Percentiles rank a stretch among this genome's conserved stretches.
Conservation (phyloP, 352 stramenopile species). For the Globisporangium paddicum region DNA sequence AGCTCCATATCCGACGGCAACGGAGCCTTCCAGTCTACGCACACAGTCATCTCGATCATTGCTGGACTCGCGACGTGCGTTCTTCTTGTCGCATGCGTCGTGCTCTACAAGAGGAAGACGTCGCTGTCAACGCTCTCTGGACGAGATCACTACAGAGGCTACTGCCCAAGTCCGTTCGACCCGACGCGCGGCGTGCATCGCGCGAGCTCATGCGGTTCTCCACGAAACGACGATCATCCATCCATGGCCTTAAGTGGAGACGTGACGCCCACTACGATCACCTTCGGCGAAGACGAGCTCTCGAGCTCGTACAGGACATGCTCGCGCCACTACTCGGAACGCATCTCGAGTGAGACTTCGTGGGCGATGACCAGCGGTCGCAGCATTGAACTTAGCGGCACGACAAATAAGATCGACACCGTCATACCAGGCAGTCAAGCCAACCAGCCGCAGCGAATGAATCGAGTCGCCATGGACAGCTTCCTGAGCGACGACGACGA, state of each 20-base stretch:
- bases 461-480: not conserved
- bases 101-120: not conserved
- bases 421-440: not conserved
- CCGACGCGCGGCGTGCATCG: not conserved
- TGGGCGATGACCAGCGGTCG: not conserved
- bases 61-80: not conserved
- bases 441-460: not conserved
- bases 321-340: constrained; percentile 3
- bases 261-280: not conserved
- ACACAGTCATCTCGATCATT: not conserved
- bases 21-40: not conserved
- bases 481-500: not conserved
- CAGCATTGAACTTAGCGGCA: not conserved
- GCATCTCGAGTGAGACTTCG: constrained; percentile 1
- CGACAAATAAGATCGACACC: not conserved
- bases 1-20: not conserved
- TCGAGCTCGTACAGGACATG: constrained; percentile 9
- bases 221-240: not conserved
- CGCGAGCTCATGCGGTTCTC: not conserved
- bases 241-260: not conserved
- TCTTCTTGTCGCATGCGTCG: not conserved
- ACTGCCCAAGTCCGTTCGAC: constrained; percentile 1
- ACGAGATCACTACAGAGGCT: constrained; percentile 3
- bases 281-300: not conserved
- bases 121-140: not conserved